Conservation (phyloP, 1,284 basidiomycete species). For the Cryptococcus sp. region DNA sequence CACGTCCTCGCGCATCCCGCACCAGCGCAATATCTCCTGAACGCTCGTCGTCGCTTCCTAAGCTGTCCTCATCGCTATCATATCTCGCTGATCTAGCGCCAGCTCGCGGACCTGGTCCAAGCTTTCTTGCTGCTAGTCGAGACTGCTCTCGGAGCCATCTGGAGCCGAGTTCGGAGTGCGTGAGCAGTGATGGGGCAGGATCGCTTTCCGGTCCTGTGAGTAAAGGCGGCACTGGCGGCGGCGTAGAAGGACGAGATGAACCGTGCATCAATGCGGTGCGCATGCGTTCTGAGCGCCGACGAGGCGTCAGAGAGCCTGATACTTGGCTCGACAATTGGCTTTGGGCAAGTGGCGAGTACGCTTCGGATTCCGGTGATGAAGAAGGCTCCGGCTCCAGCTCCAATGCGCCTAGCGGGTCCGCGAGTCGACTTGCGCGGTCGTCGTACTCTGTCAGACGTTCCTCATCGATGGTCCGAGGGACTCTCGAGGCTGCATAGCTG, state of each 20-base stretch:
- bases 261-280: not conserved
- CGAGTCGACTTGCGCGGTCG: constrained; percentile 4
- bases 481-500: not conserved
- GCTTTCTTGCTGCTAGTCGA: constrained; percentile 48
- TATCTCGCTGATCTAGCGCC: constrained; percentile 19
- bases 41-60: constrained; percentile 44
- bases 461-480: constrained; percentile 11
- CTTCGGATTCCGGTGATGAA: not conserved
- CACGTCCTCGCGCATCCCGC: constrained; percentile 49
- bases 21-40: constrained; percentile 46
- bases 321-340: not conserved
- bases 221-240: not conserved
- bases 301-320: constrained; percentile 8
- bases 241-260: not conserved
- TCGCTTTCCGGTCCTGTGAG: constrained; percentile 31
- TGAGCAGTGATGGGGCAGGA: constrained; percentile 37
- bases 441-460: constrained; percentile 2
- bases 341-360: no score
- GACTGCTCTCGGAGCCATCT: constrained; percentile 83
- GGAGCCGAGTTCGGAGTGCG: constrained; percentile 62
- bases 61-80: constrained; percentile 43
- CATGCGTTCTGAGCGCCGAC: constrained; percentile 6
- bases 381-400: not conserved
- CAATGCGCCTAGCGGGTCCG: not conserved
- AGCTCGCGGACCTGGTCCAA: constrained; percentile 16